phyloP scores from a whole-genome alignment of 306 rosid species.

The Calophaca sinica region DNA sequence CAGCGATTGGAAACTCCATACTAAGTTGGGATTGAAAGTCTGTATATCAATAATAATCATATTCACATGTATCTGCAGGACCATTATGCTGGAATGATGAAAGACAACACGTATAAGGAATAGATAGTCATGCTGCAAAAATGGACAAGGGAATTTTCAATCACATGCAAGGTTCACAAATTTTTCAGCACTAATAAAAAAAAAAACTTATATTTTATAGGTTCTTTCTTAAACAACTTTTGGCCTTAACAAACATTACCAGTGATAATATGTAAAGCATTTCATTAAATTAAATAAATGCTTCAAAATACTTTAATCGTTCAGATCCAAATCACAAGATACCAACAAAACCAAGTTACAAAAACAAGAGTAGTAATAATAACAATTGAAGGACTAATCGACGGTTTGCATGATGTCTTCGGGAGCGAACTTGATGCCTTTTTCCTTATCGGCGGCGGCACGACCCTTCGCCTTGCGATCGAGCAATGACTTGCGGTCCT shows the following conservation, averaged over 20 bases:
- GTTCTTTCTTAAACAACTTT: slow-evolving; percentile 3
- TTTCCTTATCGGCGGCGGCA: slow-evolving; percentile 93
- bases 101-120: slow-evolving; percentile 37
- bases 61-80: slow-evolving; percentile 53
- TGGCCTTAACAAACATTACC: background rate
- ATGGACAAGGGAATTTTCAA: slow-evolving; percentile 17
- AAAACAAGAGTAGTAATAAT: no score
- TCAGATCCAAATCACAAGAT: no score
- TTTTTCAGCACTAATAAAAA: slow-evolving; percentile 11
- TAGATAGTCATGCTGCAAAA: slow-evolving; percentile 18
- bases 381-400: slow-evolving; percentile 57
- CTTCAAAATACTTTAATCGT: no score
- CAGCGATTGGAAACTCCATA: slow-evolving; percentile 50
- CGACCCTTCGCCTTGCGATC: slow-evolving; percentile 97
- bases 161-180: slow-evolving; percentile 33
- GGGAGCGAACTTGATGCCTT: slow-evolving; percentile 90
- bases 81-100: slow-evolving; percentile 41
- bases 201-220: background rate
- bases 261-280: no score
- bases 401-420: slow-evolving; percentile 92
- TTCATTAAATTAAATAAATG: no score
- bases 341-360: background rate
- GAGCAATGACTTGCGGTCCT: slow-evolving; percentile 89
- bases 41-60: slow-evolving; percentile 36
- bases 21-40: slow-evolving; percentile 47